A percentile compares a stretch with the other conserved stretches of the same genome.
These are phyloP conservation scores for Saturnispora bothae DNA, from an alignment of 805 yeast species.

Conservation along the genomic window DNA sequence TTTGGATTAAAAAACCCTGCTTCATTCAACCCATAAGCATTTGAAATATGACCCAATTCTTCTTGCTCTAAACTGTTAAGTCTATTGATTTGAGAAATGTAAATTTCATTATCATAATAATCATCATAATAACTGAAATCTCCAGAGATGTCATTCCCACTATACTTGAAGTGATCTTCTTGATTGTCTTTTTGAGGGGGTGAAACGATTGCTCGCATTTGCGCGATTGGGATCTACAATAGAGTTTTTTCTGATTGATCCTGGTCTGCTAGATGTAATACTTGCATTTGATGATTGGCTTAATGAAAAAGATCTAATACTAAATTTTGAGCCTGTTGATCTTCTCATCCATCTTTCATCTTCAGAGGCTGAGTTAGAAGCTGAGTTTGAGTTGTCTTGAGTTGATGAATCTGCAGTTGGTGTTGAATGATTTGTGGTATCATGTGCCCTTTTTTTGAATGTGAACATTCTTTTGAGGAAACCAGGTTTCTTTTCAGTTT, in stretches of 20 bases:
- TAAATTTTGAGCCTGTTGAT: neutral
- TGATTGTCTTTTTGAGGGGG: too few relatives aligned
- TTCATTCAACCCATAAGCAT: constrained; percentile 31
- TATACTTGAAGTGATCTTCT: too few relatives aligned
- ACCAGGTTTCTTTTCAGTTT: constrained; percentile 5
- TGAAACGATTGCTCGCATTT: too few relatives aligned
- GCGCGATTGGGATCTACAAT: too few relatives aligned
- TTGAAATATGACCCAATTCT: constrained; percentile 30
- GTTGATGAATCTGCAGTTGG: neutral
- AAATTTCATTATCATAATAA: neutral
- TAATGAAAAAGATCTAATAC: neutral
- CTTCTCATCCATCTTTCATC: too few relatives aligned
- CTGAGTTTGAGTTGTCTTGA: neutral
- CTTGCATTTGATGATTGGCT: too few relatives aligned
- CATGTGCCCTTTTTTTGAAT: constrained; percentile 2
- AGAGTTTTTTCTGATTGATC: too few relatives aligned
- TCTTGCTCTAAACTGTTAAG: neutral
- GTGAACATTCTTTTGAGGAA: constrained; percentile 5
- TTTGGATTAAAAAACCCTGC: constrained; percentile 25
- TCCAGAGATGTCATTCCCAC: too few relatives aligned
- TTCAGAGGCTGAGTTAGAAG: too few relatives aligned
- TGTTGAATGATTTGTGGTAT: neutral
- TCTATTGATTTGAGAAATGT: too few relatives aligned
- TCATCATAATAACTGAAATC: neutral
- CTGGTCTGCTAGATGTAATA: too few relatives aligned